phyloP scores from a whole-genome alignment of 2,329 filamentous ascomycete genomes.

The Exophiala phaeomuriformis region DNA sequence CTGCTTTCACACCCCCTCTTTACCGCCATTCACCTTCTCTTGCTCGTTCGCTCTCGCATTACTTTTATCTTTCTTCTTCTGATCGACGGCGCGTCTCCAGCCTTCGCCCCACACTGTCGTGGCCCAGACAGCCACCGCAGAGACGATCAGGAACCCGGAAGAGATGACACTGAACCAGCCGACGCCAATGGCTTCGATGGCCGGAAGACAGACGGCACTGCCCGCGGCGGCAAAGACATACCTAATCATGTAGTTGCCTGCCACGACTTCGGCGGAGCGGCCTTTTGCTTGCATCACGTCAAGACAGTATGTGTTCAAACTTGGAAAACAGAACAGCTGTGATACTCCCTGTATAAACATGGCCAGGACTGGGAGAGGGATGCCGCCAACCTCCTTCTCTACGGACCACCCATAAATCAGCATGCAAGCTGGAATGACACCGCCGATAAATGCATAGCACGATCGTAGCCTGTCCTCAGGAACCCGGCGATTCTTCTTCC shows the following conservation, averaged over 20 bases:
- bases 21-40: constrained; percentile 11
- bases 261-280: constrained; percentile 64
- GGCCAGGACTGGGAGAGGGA: constrained; percentile 57
- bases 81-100: constrained; percentile 51
- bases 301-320: constrained; percentile 71
- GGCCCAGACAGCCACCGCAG: constrained; percentile 42
- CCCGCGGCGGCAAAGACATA: constrained; percentile 68
- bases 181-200: constrained; percentile 65
- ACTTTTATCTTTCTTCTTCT: constrained; percentile 38
- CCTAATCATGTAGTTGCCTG: constrained; percentile 70
- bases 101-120: constrained; percentile 45
- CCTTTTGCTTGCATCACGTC: constrained; percentile 64
- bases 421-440: constrained; percentile 55
- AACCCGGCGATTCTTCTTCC: constrained; percentile 52
- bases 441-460: constrained; percentile 50
- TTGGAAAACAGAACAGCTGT: constrained; percentile 68
- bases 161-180: constrained; percentile 74
- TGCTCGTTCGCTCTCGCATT: constrained; percentile 22
- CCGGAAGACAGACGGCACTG: constrained; percentile 65
- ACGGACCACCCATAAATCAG: constrained; percentile 63
- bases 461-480: constrained; percentile 62
- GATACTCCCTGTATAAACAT: constrained; percentile 69
- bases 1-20: constrained; percentile 5
- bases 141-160: constrained; percentile 48
- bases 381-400: constrained; percentile 48